Percentiles rank a stretch among this genome's conserved stretches.
Conservation (phyloP, 2,329 filamentous ascomycete species). For the Colletotrichum godetiae region DNA sequence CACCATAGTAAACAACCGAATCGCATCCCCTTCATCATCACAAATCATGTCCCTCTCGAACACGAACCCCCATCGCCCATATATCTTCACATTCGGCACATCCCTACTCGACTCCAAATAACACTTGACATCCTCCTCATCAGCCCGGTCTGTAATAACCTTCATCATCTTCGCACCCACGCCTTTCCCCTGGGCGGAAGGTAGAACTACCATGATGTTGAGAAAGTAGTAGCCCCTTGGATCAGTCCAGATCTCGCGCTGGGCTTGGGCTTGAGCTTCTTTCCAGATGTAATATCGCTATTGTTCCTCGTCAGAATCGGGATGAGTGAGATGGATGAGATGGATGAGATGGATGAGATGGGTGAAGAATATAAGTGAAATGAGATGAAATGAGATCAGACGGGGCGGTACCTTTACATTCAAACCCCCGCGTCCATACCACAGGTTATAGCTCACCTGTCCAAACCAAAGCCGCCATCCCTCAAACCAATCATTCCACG, state of each 20-base stretch:
- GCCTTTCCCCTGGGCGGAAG: constrained; percentile 73
- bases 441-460: constrained; percentile 75
- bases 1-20: constrained; percentile 63
- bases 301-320: neutral
- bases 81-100: constrained; percentile 77
- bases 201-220: constrained; percentile 78
- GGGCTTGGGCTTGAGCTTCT: constrained; percentile 69
- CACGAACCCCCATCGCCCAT: constrained; percentile 76
- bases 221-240: constrained; percentile 79
- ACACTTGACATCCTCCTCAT: constrained; percentile 71
- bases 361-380: too few species aligned
- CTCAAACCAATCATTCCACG: constrained; percentile 72
- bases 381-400: too few species aligned
- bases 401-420: constrained; percentile 61
- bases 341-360: too few species aligned
- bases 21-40: constrained; percentile 68
- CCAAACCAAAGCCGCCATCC: constrained; percentile 74
- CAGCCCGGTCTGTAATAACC: constrained; percentile 71
- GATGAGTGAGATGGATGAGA: neutral
- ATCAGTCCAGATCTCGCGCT: constrained; percentile 73
- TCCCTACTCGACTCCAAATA: constrained; percentile 78
- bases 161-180: constrained; percentile 74
- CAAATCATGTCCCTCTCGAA: constrained; percentile 74
- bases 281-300: constrained; percentile 81
- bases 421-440: constrained; percentile 76